Base-by-base conservation (phyloP, 176 grass and related monocot species). In the Musa schizocarpa region DNA sequence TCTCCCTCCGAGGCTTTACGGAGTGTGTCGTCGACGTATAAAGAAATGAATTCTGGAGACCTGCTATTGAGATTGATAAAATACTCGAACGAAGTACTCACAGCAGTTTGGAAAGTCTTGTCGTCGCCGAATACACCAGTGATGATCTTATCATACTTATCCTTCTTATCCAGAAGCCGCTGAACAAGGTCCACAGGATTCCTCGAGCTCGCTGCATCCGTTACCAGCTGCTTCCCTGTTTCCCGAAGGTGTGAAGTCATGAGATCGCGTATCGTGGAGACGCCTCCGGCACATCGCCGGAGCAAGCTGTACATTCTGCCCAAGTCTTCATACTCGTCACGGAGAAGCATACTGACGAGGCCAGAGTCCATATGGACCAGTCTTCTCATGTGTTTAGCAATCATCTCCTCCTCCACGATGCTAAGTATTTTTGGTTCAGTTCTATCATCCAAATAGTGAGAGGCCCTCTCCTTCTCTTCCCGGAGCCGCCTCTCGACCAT, bases 31-130 rank as follows among this genome's bases (percentile, higher is more conserved):
- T 96, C 89, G 83, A 96, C 87, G 76, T 86, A 96, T 54, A 96
- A 78, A 63, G 90, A 97, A 84, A 97, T 97, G 82, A 97, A 97
- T 78, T 93, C 90, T 53, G 93, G 90, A 52, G 93, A 97, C 48
- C 93, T 81, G 53, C 88, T 93, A 65, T 97, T 97, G 83, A 97
- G 81, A 86, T 97, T 97, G 74, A 97, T 85, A 82, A 97, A 97
- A 78, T 81, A 90, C 80, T 97, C 93, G 77, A 97, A 97, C 1
- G 93, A 96, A 25, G 89, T 92, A 78, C 89, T 96, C 21, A 96
- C 81, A 73, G 92, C 92, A 87, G 92, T 92, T 78, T 90, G 92
- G 77, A 96, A 96, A 73, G 92, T 96, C 66, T 92, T 92, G 59
- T 96, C 92, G 78, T 93, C 93, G 74, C 83, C 89, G 76, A 97